A percentile compares a stretch with the other conserved stretches of the same genome.
Conservation (phyloP, 1,284 basidiomycete genomes). For the Abortiporus biennis region DNA sequence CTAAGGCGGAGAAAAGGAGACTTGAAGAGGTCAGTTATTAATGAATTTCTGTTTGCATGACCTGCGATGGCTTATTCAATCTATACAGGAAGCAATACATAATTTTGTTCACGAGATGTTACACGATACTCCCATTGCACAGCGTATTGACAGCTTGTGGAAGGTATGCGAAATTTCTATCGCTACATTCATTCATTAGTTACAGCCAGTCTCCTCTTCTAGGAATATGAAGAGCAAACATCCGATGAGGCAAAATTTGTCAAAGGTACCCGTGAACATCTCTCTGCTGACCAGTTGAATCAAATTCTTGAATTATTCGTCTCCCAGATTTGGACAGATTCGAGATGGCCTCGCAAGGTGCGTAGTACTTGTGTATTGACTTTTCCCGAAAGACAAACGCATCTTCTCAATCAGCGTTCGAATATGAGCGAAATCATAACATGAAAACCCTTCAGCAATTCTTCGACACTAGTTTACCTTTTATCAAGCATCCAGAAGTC, state of each 20-base stretch:
- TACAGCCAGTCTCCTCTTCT: neutral
- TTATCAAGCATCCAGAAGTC: conserved; percentile 73
- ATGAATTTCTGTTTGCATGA: too few species aligned
- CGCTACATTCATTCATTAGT: neutral
- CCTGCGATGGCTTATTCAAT: neutral
- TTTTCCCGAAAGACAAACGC: neutral
- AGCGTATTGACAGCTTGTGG: conserved; percentile 79
- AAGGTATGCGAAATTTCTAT: conserved; percentile 38
- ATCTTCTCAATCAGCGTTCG: conserved; percentile 50
- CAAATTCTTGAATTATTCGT: neutral
- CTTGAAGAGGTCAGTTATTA: conserved; percentile 56
- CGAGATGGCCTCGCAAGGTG: conserved; percentile 86
- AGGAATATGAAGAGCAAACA: conserved; percentile 89
- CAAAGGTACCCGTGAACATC: conserved; percentile 54
- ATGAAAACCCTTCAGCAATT: conserved; percentile 55
- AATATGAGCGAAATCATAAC: conserved; percentile 58
- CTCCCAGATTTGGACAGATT: conserved; percentile 83
- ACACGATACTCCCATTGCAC: conserved; percentile 73
- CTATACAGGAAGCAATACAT: conserved; percentile 77
- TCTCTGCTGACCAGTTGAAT: neutral
- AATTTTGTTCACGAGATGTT: conserved; percentile 90
- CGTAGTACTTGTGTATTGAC: conserved; percentile 4
- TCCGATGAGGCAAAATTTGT: conserved; percentile 87
- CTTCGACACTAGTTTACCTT: conserved; percentile 70
- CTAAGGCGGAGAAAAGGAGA: conserved; percentile 74